phyloP scores from a whole-genome alignment of 495 filamentous ascomycete genomes.

The Emericellopsis terricola region DNA sequence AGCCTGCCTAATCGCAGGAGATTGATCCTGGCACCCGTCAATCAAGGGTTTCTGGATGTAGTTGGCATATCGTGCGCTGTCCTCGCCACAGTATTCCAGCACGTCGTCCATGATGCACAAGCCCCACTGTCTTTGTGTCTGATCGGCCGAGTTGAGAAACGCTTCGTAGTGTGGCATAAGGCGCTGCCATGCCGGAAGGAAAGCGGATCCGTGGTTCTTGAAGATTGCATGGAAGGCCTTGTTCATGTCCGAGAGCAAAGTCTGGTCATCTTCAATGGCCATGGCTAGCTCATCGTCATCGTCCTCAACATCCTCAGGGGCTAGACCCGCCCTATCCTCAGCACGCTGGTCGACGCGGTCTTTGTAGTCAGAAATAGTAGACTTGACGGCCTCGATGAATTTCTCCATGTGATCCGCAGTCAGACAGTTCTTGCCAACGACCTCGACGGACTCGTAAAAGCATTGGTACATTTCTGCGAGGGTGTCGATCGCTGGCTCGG shows the following conservation, averaged over 20 bases:
- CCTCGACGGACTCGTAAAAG: slow-evolving; percentile 97
- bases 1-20: slow-evolving; percentile 87
- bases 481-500: slow-evolving; percentile 89
- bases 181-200: slow-evolving; percentile 75
- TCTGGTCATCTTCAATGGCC: slow-evolving; percentile 95
- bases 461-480: slow-evolving; percentile 99
- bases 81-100: slow-evolving; percentile 81
- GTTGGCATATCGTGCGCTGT: slow-evolving; percentile 64
- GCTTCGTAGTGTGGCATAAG: slow-evolving; percentile 67
- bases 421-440: slow-evolving; percentile 71
- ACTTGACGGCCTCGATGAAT: slow-evolving; percentile 72
- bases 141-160: slow-evolving; percentile 68
- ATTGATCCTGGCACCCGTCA: slow-evolving; percentile 62
- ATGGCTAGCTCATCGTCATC: slow-evolving; percentile 64
- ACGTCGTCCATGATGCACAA: slow-evolving; percentile 98
- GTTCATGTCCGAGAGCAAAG: slow-evolving; percentile 97
- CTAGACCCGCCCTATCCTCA: slow-evolving; percentile 52
- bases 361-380: slow-evolving; percentile 82
- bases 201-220: slow-evolving; percentile 74
- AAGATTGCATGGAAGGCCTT: slow-evolving; percentile 99
- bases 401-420: slow-evolving; percentile 57
- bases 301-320: slow-evolving; percentile 70
- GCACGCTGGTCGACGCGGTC: slow-evolving; percentile 59
- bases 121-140: slow-evolving; percentile 94
- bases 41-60: slow-evolving; percentile 76